A percentile compares a stretch with the other conserved stretches of the same genome.
phyloP scores from a whole-genome alignment of 495 filamentous ascomycete species.

The Podospora sp. region DNA sequence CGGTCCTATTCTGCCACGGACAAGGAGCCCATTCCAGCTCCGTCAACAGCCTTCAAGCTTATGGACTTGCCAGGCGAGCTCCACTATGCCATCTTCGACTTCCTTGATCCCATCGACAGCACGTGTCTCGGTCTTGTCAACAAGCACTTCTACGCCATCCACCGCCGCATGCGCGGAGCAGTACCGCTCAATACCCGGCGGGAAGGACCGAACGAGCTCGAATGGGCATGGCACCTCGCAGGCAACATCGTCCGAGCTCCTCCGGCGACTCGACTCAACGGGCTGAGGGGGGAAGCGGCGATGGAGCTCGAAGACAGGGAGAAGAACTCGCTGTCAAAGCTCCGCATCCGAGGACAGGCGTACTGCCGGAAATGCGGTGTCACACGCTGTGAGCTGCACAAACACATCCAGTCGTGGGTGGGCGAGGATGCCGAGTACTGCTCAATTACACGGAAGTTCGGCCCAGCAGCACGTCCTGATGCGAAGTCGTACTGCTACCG shows the following conservation, averaged over 20 bases:
- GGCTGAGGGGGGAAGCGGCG: slow-evolving; percentile 22
- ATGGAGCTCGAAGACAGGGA: slow-evolving; percentile 26
- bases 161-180: slow-evolving; percentile 51
- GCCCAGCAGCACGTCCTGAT: slow-evolving; percentile 39
- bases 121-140: slow-evolving; percentile 57
- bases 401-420: slow-evolving; percentile 57
- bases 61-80: slow-evolving; percentile 59
- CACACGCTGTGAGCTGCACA: slow-evolving; percentile 56
- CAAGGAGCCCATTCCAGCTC: slow-evolving; percentile 46
- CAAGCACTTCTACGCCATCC: slow-evolving; percentile 54
- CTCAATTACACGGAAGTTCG: slow-evolving; percentile 53
- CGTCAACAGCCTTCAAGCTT: slow-evolving; percentile 40
- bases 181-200: slow-evolving; percentile 52
- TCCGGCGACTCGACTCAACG: slow-evolving; percentile 8
- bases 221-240: slow-evolving; percentile 57
- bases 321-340: slow-evolving; percentile 40
- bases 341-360: slow-evolving; percentile 48
- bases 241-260: slow-evolving; percentile 36
- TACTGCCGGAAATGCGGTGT: slow-evolving; percentile 57
- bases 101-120: slow-evolving; percentile 59
- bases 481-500: slow-evolving; percentile 50
- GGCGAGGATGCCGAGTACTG: slow-evolving; percentile 53
- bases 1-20: slow-evolving; percentile 55
- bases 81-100: slow-evolving; percentile 56
- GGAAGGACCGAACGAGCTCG: slow-evolving; percentile 56